A percentile compares a stretch with the other conserved stretches of the same genome.
These are phyloP conservation scores for Clavaria fumosa DNA, from an alignment of 768 basidiomycete genomes.

Conservation along the genomic window DNA sequence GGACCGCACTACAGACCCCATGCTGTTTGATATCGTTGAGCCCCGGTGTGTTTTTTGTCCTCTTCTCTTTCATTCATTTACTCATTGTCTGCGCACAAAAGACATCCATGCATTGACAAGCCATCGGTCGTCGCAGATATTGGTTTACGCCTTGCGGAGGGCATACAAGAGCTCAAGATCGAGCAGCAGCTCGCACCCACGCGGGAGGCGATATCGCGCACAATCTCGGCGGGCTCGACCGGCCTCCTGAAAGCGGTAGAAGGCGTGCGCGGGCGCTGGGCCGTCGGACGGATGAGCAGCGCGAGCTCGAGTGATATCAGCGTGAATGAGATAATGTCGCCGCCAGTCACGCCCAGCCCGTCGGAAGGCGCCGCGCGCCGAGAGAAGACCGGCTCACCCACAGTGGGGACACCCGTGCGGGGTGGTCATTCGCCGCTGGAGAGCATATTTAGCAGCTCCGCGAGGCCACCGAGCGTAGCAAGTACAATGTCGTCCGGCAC, in stretches of 20 bases:
- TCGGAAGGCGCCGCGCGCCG: too few species aligned
- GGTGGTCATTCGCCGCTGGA: too few species aligned
- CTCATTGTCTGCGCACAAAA: constrained; percentile 16
- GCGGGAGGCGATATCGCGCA: constrained; percentile 73
- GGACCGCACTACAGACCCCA: constrained; percentile 81
- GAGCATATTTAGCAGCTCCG: too few species aligned
- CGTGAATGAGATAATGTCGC: constrained; percentile 14
- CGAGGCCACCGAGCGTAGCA: constrained; percentile 3
- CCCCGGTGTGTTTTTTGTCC: constrained; percentile 43
- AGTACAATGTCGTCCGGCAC: too few species aligned
- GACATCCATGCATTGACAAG: constrained; percentile 89
- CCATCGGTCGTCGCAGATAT: constrained; percentile 84
- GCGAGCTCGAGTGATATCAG: constrained; percentile 10
- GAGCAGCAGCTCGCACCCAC: constrained; percentile 92
- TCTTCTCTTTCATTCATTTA: not conserved
- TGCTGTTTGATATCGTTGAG: constrained; percentile 91
- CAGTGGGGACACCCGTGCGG: too few species aligned
- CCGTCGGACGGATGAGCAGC: constrained; percentile 21
- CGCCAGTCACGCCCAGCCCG: too few species aligned
- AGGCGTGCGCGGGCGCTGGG: constrained; percentile 68
- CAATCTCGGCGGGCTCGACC: constrained; percentile 56
- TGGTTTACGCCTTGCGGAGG: constrained; percentile 81
- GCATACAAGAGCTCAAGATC: constrained; percentile 83
- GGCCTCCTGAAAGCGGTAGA: constrained; percentile 84
- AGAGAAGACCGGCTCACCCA: too few species aligned